A percentile compares a stretch with the other conserved stretches of the same genome.
phyloP scores from a whole-genome alignment of 148 eudicot species.

The Salicornia ramosissima region DNA sequence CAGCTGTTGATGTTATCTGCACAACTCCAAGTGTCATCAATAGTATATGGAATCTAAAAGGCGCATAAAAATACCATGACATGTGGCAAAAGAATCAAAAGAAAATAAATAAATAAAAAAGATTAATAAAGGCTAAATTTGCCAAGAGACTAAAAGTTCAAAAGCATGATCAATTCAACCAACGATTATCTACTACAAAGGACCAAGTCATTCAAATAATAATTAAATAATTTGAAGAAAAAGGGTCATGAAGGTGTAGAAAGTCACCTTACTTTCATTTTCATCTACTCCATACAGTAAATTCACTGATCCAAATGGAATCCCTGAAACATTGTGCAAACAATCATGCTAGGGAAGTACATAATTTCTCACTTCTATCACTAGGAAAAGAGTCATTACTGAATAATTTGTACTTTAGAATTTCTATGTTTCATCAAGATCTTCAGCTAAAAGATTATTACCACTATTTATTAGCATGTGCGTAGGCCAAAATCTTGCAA shows the following conservation, averaged over 20 bases:
- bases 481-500: neutral
- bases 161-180: slow-evolving; percentile 4
- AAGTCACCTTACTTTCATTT: slow-evolving; percentile 88
- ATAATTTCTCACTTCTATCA: neutral
- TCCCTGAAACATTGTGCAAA: slow-evolving; percentile 51
- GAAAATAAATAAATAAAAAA: neutral
- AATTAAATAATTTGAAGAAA: neutral
- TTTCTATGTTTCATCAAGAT: neutral
- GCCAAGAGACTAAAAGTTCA: neutral
- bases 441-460: neutral
- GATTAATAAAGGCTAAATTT: neutral
- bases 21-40: slow-evolving; percentile 16
- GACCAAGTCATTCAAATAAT: neutral
- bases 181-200: neutral
- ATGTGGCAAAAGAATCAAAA: neutral
- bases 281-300: slow-evolving; percentile 89
- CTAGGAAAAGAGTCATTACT: no score
- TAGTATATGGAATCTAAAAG: neutral
- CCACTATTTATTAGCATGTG: neutral
- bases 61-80: neutral
- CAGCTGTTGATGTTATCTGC: slow-evolving; percentile 98
- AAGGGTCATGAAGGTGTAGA: slow-evolving; percentile 23
- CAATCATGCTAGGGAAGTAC: neutral
- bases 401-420: neutral
- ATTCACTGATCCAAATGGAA: slow-evolving; percentile 96